These are phyloP conservation scores for Neofusicoccum cordaticola DNA, from an alignment of 2,329 filamentous ascomycete genomes.

Conservation along the genomic window DNA sequence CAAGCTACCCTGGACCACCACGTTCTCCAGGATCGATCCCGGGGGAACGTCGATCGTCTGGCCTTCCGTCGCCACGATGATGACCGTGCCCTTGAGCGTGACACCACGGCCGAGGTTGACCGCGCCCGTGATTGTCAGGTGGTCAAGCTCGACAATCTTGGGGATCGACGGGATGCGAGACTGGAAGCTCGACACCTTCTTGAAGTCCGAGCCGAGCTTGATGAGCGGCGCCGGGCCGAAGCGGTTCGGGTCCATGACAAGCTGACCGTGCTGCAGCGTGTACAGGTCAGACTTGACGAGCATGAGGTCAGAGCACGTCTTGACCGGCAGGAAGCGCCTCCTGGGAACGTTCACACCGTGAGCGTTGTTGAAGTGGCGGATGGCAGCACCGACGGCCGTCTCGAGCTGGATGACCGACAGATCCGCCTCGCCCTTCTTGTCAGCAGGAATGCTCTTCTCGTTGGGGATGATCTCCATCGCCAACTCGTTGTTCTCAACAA, in stretches of 20 bases:
- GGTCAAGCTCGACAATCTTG: conserved; percentile 87
- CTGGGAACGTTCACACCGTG: conserved; percentile 99
- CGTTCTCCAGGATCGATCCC: conserved; percentile 96
- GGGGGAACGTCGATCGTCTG: conserved; percentile 97
- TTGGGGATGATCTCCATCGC: conserved; percentile 99
- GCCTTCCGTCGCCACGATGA: conserved; percentile 96
- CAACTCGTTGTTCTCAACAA: conserved; percentile 97
- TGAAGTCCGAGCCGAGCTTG: conserved; percentile 98
- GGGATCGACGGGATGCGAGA: conserved; percentile 83
- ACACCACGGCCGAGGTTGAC: conserved; percentile 96
- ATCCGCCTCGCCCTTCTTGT: conserved; percentile 99
- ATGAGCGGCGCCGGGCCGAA: conserved; percentile 97
- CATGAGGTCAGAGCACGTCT: conserved; percentile 99
- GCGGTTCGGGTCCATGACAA: conserved; percentile 92
- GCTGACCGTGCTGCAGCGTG: conserved; percentile 96
- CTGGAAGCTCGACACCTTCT: conserved; percentile 98
- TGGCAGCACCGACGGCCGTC: conserved; percentile 96
- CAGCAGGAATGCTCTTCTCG: conserved; percentile 95
- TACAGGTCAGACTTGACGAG: conserved; percentile 99
- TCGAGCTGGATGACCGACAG: conserved; percentile 97
- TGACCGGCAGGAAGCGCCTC: conserved; percentile 97
- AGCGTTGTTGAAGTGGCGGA: conserved; percentile 97
- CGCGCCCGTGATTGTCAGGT: conserved; percentile 94
- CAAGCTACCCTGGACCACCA: conserved; percentile 96
- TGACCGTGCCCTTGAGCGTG: conserved; percentile 95